Conservation (phyloP, 1,284 basidiomycete species). For the Laetiporus sulphureus region DNA sequence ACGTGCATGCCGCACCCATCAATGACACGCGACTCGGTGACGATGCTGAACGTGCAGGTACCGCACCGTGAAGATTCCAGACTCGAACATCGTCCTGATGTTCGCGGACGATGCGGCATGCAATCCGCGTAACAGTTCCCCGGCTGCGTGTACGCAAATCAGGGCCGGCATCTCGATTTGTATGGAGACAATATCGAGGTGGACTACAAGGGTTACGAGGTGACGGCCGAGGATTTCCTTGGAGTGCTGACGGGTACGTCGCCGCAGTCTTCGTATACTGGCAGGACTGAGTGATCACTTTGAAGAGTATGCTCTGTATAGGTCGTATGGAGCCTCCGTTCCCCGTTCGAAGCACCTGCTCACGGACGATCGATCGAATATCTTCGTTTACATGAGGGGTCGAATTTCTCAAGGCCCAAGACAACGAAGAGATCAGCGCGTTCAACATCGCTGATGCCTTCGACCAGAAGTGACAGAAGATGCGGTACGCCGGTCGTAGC, state of each 20-base stretch:
- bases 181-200: slow-evolving; percentile 98
- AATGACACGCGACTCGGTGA: background rate
- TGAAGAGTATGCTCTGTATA: slow-evolving; percentile 20
- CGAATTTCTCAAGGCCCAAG: slow-evolving; percentile 98
- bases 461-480: slow-evolving; percentile 98
- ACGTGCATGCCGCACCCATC: slow-evolving; percentile 17
- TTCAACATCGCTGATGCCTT: slow-evolving; percentile 96
- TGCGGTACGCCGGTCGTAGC: slow-evolving; percentile 54
- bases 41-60: slow-evolving; percentile 53
- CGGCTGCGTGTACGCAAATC: slow-evolving; percentile 85
- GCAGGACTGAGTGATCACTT: background rate
- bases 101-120: slow-evolving; percentile 96
- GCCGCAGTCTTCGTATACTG: too few species aligned
- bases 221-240: slow-evolving; percentile 95
- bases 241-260: slow-evolving; percentile 81
- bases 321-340: slow-evolving; percentile 71
- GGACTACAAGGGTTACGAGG: slow-evolving; percentile 96
- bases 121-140: slow-evolving; percentile 90
- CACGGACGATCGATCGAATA: slow-evolving; percentile 87
- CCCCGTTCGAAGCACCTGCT: slow-evolving; percentile 90
- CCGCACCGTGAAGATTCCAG: slow-evolving; percentile 97
- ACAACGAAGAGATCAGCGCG: slow-evolving; percentile 96
- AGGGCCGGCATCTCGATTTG: slow-evolving; percentile 75
- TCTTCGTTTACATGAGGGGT: slow-evolving; percentile 99
- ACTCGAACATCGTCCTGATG: slow-evolving; percentile 99